A percentile compares a stretch with the other conserved stretches of the same genome.
These are phyloP conservation scores for Leucocoprinus leucothites DNA, from an alignment of 768 basidiomycete species.

Conservation along the genomic window DNA sequence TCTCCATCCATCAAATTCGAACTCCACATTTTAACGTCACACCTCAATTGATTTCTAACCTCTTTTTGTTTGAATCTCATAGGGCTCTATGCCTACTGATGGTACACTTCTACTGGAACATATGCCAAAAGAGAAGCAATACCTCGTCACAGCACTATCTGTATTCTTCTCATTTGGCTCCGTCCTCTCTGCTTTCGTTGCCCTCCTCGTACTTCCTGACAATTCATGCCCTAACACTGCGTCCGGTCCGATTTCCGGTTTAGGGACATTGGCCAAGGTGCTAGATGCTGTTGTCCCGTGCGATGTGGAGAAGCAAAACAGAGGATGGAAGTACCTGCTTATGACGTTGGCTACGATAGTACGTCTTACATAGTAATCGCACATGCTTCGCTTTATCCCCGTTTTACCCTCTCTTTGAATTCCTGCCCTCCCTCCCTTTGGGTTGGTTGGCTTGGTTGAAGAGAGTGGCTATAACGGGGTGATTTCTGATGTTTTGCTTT, in stretches of 20 bases:
- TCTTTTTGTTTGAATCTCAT: not conserved
- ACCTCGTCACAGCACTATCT: slow-evolving; percentile 87
- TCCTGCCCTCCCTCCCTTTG: too few species aligned
- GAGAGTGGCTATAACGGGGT: not conserved
- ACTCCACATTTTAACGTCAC: not conserved
- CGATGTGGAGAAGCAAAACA: slow-evolving; percentile 65
- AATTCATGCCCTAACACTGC: slow-evolving; percentile 51
- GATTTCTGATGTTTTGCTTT: not conserved
- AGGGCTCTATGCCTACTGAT: slow-evolving; percentile 97
- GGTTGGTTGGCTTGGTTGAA: not conserved
- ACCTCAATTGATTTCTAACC: too few species aligned
- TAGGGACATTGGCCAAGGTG: not conserved
- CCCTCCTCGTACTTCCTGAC: slow-evolving; percentile 73
- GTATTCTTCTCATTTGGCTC: slow-evolving; percentile 97
- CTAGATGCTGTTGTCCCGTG: slow-evolving; percentile 37
- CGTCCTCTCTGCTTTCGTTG: slow-evolving; percentile 80
- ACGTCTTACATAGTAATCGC: slow-evolving; percentile 30
- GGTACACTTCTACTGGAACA: slow-evolving; percentile 92
- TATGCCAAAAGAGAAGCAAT: slow-evolving; percentile 88
- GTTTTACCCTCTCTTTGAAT: not conserved
- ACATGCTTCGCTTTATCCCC: not conserved
- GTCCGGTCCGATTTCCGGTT: not conserved
- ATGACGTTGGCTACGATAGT: slow-evolving; percentile 78
- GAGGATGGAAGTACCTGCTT: slow-evolving; percentile 89
- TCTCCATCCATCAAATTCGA: not conserved